Conservation (phyloP, 768 basidiomycete genomes). For the Leccinum rimulosum region DNA sequence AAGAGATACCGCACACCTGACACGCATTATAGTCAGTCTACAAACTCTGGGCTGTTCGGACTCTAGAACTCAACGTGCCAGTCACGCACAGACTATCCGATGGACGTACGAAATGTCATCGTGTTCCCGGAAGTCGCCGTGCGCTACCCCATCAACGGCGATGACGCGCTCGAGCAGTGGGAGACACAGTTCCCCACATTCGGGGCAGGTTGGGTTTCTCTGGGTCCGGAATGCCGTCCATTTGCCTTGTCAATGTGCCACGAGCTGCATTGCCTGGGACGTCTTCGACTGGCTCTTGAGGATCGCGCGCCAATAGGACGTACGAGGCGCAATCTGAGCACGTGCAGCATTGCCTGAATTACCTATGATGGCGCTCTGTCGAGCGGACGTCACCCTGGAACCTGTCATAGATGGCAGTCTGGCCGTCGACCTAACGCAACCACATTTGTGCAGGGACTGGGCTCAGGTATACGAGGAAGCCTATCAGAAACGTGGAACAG, state of each 20-base stretch:
- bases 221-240: conserved; percentile 28
- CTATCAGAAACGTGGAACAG: conserved; percentile 7
- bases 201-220: conserved; percentile 24
- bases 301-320: conserved; percentile 11
- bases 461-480: conserved; percentile 26
- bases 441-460: conserved; percentile 28
- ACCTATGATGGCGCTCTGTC: conserved; percentile 47
- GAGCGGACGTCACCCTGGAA: conserved; percentile 48
- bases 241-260: conserved; percentile 39
- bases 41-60: neutral
- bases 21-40: conserved; percentile 18
- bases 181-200: conserved; percentile 21
- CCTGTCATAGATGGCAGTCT: conserved; percentile 28
- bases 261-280: conserved; percentile 37
- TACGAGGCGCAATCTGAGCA: conserved; percentile 21
- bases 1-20: neutral
- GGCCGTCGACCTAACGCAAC: conserved; percentile 21
- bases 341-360: conserved; percentile 47
- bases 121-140: conserved; percentile 29
- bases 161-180: conserved; percentile 22
- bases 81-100: conserved; percentile 19
- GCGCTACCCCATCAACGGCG: conserved; percentile 25
- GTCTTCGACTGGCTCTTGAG: conserved; percentile 25
- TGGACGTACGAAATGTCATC: conserved; percentile 19
- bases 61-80: neutral